phyloP scores from a whole-genome alignment of 371 early-diverging fungal genomes.

The Mortierella sp. region DNA sequence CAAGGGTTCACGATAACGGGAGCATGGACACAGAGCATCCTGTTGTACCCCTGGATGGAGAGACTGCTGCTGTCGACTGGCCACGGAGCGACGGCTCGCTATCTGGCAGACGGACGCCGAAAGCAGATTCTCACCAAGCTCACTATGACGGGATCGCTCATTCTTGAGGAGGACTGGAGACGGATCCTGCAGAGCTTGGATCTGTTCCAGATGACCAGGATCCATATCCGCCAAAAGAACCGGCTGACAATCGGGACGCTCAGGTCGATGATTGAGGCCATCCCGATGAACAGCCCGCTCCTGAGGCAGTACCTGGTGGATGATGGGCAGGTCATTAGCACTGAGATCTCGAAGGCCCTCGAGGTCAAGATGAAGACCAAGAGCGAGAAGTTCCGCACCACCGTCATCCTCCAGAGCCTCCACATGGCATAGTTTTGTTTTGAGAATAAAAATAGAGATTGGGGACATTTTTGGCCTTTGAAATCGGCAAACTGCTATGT shows the following conservation, averaged over 20 bases:
- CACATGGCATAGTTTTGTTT: neutral
- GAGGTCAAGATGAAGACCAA: constrained; percentile 9
- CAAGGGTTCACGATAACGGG: constrained; percentile 7
- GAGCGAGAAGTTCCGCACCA: constrained; percentile 3
- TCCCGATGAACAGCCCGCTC: neutral
- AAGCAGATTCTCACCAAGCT: constrained; percentile 1
- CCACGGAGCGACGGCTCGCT: constrained; percentile 3
- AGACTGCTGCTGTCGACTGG: constrained; percentile 6
- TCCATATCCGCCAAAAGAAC: constrained; percentile 5
- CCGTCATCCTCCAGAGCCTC: constrained; percentile 1
- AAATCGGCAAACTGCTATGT: too few relatives aligned
- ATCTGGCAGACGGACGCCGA: neutral
- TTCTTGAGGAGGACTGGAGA: neutral
- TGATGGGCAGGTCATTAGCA: neutral
- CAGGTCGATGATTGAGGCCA: neutral
- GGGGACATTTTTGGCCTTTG: neutral
- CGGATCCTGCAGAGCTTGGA: neutral
- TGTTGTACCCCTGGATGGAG: constrained; percentile 1
- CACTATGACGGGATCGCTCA: neutral
- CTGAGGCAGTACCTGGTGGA: neutral
- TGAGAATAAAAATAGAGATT: neutral
- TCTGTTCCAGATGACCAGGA: neutral
- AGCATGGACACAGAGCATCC: neutral
- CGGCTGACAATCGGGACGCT: neutral
- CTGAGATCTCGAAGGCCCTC: neutral